Conservation (phyloP, 108 stramenopile species). For the Epithemia pelagica region DNA sequence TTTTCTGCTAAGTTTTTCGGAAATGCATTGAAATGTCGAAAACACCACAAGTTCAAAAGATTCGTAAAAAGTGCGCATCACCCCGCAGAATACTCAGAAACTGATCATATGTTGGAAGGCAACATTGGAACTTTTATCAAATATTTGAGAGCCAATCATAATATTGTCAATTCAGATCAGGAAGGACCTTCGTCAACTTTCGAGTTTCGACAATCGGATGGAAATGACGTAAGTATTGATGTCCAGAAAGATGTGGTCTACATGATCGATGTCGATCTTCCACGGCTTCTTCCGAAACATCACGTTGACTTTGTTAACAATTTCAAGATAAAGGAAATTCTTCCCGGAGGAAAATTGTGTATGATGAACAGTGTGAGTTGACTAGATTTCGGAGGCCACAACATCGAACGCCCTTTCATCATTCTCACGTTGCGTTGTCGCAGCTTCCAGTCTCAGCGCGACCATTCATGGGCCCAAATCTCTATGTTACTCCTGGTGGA, state of each 20-base stretch:
- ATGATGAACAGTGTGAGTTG: slow-evolving; percentile 79
- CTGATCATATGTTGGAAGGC: not conserved
- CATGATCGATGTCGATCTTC: slow-evolving; percentile 67
- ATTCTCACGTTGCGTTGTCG: not conserved
- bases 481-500: slow-evolving; percentile 63
- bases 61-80: not conserved
- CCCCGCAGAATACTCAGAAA: not conserved
- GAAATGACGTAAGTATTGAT: slow-evolving; percentile 27
- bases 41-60: not conserved
- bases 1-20: not conserved
- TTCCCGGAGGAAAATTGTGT: slow-evolving; percentile 75
- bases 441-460: slow-evolving; percentile 19
- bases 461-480: slow-evolving; percentile 83
- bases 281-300: slow-evolving; percentile 36
- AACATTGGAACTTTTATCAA: not conserved
- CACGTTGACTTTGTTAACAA: slow-evolving; percentile 37
- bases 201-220: slow-evolving; percentile 21
- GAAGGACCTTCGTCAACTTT: not conserved
- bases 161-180: not conserved
- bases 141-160: not conserved
- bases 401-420: too few relatives aligned
- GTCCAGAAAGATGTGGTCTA: slow-evolving; percentile 44
- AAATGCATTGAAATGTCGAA: too few relatives aligned
- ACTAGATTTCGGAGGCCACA: not conserved
- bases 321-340: slow-evolving; percentile 46